Evolutionary conservation across 2,329 filamentous ascomycete species (phyloP).

Genomic region (Aureobasidium subglaciale): DNA sequence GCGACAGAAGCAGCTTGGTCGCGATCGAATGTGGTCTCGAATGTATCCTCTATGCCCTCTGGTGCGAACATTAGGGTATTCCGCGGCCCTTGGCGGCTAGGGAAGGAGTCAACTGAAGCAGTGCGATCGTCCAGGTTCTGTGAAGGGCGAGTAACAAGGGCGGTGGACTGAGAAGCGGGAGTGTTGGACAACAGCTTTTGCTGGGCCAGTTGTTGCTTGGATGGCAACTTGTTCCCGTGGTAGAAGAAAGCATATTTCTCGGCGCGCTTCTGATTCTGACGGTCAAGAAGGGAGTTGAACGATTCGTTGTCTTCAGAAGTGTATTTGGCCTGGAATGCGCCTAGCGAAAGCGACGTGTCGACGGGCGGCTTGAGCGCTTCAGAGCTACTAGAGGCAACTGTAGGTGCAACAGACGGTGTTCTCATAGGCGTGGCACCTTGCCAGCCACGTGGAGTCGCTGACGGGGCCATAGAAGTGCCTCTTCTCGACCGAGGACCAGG

Average conservation of each 20-base stretch:
- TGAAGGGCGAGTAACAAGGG: conserved; percentile 37
- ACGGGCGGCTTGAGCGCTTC: conserved; percentile 34
- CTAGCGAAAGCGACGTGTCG: conserved; percentile 72
- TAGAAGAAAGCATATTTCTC: conserved; percentile 88
- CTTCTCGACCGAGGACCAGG: conserved; percentile 51
- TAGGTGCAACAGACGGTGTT: conserved; percentile 40
- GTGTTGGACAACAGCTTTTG: conserved; percentile 53
- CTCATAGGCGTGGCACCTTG: conserved; percentile 62
- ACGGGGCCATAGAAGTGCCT: conserved; percentile 30
- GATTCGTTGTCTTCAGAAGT: conserved; percentile 98
- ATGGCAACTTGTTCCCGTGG: conserved; percentile 73
- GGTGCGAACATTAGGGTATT: conserved; percentile 85
- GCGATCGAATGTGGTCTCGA: conserved; percentile 56
- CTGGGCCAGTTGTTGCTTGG: conserved; percentile 58
- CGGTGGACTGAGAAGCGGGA: conserved; percentile 30
- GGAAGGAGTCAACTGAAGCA: conserved; percentile 70
- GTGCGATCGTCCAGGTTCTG: conserved; percentile 62
- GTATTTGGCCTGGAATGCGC: conserved; percentile 83
- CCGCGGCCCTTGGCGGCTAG: conserved; percentile 51
- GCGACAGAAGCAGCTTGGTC: conserved; percentile 66
- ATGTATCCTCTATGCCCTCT: conserved; percentile 52
- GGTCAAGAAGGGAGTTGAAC: conserved; percentile 87
- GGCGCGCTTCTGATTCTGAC: conserved; percentile 75
- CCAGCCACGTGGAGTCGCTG: conserved; percentile 54
- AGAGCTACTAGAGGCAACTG: conserved; percentile 32